phyloP scores from a whole-genome alignment of 202 grass and related monocot genomes.

The Bolboschoenoplectus hybrid region DNA sequence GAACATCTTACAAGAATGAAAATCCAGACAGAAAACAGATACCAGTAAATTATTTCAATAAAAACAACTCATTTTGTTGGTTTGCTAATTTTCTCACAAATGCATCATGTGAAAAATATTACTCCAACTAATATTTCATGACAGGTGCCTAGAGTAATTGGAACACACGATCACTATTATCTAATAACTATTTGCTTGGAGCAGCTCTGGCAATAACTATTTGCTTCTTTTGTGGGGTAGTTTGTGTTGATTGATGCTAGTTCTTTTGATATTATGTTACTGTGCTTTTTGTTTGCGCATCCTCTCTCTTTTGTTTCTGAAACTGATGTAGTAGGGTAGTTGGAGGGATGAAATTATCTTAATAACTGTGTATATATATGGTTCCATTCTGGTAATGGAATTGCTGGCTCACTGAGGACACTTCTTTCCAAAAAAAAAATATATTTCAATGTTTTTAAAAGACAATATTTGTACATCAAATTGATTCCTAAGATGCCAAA shows the following conservation, averaged over 20 bases:
- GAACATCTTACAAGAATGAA: not conserved
- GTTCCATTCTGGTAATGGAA: too few species aligned
- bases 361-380: too few species aligned
- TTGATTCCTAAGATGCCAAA: constrained; percentile 6
- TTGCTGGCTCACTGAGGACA: too few species aligned
- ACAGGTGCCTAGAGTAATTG: not conserved
- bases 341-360: too few species aligned
- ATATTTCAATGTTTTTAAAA: not conserved
- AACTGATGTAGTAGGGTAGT: too few species aligned
- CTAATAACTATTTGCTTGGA: not conserved
- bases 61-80: not conserved
- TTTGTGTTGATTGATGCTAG: too few species aligned
- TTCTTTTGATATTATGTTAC: too few species aligned
- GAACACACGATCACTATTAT: too few species aligned
- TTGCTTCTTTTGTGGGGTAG: too few species aligned
- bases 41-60: not conserved
- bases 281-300: too few species aligned
- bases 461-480: not conserved
- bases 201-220: not conserved
- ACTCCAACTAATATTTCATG: not conserved
- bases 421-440: too few species aligned
- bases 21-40: not conserved
- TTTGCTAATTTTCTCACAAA: not conserved
- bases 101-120: constrained; percentile 15
- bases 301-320: too few species aligned